These are phyloP conservation scores for Aspergillus intermedius DNA, from an alignment of 2,329 filamentous ascomycete genomes.

Conservation along the genomic window DNA sequence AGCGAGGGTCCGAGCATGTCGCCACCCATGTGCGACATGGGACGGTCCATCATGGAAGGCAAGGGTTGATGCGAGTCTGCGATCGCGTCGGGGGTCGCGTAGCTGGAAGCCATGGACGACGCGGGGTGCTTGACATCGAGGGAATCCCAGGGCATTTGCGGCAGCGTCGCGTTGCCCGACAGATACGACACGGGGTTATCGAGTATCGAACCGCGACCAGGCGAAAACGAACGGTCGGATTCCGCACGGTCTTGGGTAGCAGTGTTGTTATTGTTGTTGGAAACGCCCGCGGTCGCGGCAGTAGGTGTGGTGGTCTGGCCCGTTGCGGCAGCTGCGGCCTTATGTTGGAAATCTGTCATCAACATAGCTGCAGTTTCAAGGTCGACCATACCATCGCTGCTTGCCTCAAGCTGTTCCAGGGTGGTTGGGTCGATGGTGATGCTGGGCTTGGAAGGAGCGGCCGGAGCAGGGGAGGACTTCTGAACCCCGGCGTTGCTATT, in stretches of 20 bases:
- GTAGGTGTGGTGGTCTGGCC: constrained; percentile 31
- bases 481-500: constrained; percentile 23
- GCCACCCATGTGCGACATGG: constrained; percentile 41
- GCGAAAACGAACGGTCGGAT: constrained; percentile 61
- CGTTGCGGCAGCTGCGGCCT: constrained; percentile 65
- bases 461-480: constrained; percentile 29
- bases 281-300: too few relatives aligned
- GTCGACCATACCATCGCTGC: constrained; percentile 85
- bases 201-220: constrained; percentile 64
- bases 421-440: constrained; percentile 78
- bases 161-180: constrained; percentile 70
- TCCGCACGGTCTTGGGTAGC: constrained; percentile 36
- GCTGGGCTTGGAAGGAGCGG: constrained; percentile 64
- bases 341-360: constrained; percentile 96
- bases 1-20: constrained; percentile 61
- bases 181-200: constrained; percentile 72
- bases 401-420: constrained; percentile 86
- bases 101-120: constrained; percentile 63
- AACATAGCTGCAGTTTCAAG: constrained; percentile 97
- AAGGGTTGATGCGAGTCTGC: constrained; percentile 53
- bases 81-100: constrained; percentile 58
- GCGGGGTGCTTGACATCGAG: constrained; percentile 74
- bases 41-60: constrained; percentile 62
- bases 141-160: constrained; percentile 86
- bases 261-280: too few relatives aligned